Conservation (phyloP, 371 early-diverging fungal species). For the Actinomucor elegans region DNA sequence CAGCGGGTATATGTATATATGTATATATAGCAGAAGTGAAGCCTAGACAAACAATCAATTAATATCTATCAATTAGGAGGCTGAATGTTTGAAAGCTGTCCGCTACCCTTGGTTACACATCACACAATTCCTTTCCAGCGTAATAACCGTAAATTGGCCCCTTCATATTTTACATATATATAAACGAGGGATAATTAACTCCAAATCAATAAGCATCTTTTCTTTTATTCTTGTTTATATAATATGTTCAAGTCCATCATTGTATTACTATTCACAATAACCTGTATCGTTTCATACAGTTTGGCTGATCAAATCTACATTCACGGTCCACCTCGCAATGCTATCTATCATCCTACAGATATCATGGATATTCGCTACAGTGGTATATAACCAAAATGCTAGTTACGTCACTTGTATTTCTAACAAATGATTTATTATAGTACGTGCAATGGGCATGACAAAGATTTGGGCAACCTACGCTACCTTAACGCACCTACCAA, state of each 20-base stretch:
- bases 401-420: neutral
- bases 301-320: conserved; percentile 32
- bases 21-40: too few species aligned
- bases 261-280: neutral
- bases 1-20: too few species aligned
- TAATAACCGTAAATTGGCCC: too few species aligned
- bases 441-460: conserved; percentile 41
- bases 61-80: too few species aligned
- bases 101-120: too few species aligned
- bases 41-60: too few species aligned
- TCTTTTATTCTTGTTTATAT: neutral
- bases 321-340: conserved; percentile 21
- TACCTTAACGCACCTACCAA: conserved; percentile 11
- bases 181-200: too few species aligned
- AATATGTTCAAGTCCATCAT: conserved; percentile 1
- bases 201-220: too few species aligned
- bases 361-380: conserved; percentile 31
- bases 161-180: too few species aligned
- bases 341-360: conserved; percentile 15
- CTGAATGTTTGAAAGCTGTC: too few species aligned
- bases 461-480: conserved; percentile 25
- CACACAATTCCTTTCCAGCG: too few species aligned
- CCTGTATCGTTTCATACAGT: too few species aligned
- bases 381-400: conserved; percentile 14
- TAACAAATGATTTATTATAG: conserved; percentile 11